Conservation (phyloP, 306 rosid genomes). For the Dryas alaskensis region DNA sequence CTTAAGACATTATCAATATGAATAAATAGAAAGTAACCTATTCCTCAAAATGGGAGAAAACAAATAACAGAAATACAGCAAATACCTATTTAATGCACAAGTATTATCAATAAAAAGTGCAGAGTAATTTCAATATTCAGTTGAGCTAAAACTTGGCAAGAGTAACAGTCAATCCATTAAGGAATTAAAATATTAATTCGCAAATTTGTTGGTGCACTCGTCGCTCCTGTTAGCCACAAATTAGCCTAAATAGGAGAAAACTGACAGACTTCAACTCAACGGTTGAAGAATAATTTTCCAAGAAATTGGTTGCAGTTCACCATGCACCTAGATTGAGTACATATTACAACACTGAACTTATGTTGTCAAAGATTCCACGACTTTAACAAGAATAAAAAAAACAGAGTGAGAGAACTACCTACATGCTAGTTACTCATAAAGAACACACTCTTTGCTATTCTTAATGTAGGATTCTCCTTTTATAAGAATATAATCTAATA, state of each 20-base stretch:
- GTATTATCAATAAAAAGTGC: background rate
- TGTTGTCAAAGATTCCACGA: background rate
- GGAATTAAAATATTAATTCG: background rate
- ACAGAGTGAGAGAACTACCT: no score
- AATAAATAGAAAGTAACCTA: background rate
- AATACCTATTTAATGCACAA: background rate
- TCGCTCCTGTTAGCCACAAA: background rate
- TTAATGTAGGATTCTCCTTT: no score
- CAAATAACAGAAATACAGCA: background rate
- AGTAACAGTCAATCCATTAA: background rate
- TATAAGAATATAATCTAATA: no score
- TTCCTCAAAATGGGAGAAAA: background rate
- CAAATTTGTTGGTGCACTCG: background rate
- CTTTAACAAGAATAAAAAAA: background rate
- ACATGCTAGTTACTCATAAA: no score
- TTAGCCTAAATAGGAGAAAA: no score
- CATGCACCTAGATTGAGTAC: background rate
- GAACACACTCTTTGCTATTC: no score
- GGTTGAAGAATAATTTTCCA: background rate
- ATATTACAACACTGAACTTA: background rate
- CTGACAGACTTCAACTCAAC: background rate
- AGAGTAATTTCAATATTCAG: background rate
- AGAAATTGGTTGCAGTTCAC: background rate
- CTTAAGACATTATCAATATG: constrained; percentile 1
- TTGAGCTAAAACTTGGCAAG: background rate